These are phyloP conservation scores for Brassica carinata DNA, from an alignment of 345 rosid species.

Conservation along the genomic window DNA sequence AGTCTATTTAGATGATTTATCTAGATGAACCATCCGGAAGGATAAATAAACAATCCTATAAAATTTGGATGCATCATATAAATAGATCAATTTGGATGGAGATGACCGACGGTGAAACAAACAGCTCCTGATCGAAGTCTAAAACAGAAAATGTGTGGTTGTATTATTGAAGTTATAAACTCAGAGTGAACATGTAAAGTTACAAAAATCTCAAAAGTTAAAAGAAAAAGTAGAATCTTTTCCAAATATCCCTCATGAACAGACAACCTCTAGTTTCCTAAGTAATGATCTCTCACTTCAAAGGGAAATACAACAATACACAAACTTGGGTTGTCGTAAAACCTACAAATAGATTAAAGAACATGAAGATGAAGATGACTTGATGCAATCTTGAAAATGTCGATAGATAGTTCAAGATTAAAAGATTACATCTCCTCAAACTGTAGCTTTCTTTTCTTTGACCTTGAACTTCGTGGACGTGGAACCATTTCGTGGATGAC, in stretches of 20 bases:
- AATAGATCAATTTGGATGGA: too few relatives aligned
- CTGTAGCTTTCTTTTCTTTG: conserved; percentile 8
- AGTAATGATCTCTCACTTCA: conserved; percentile 24
- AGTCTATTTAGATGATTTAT: too few relatives aligned
- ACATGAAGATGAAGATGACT: background rate
- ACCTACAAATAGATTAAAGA: conserved; percentile 9
- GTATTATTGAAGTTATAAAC: conserved; percentile 3
- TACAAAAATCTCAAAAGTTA: conserved; percentile 2
- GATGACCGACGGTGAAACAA: too few relatives aligned
- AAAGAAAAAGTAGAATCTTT: conserved; percentile 5
- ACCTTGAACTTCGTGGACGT: conserved; percentile 66
- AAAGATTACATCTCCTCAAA: conserved; percentile 16
- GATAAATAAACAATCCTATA: too few relatives aligned
- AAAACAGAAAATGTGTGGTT: background rate
- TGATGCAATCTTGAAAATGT: conserved; percentile 3
- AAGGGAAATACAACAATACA: conserved; percentile 20
- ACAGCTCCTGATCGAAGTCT: too few relatives aligned
- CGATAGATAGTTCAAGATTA: background rate
- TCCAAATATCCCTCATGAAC: conserved; percentile 18
- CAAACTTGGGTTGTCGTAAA: background rate
- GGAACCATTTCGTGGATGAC: conserved; percentile 33
- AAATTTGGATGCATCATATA: background rate
- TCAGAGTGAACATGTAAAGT: conserved; percentile 18
- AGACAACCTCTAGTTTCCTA: conserved; percentile 17
- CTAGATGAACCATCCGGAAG: too few relatives aligned